Evolutionary conservation across 371 early-diverging fungal genomes (phyloP).

Genomic region (Mortierella sp.): DNA sequence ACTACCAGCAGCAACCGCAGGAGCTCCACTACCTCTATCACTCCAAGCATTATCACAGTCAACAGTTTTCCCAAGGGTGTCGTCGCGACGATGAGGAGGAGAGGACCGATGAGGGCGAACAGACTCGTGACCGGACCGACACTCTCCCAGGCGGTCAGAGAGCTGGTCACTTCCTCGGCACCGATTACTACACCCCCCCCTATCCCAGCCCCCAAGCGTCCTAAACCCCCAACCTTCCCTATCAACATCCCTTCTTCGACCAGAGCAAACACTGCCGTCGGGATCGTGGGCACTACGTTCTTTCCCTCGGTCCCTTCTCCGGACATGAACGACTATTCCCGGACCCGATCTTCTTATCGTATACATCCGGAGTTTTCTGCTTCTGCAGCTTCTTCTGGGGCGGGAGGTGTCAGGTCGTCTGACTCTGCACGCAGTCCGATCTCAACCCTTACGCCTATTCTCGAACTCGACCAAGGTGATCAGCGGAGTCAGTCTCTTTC

Average conservation of each 20-base stretch:
- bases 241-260: neutral
- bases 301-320: conserved; percentile 2
- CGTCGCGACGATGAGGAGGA: no score
- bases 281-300: neutral
- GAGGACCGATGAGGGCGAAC: no score
- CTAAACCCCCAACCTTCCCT: conserved; percentile 7
- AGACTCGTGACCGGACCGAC: neutral
- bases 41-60: neutral
- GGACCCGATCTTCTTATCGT: neutral
- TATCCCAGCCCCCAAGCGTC: neutral
- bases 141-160: neutral
- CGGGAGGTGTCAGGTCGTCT: neutral
- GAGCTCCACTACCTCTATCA: neutral
- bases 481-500: neutral
- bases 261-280: neutral
- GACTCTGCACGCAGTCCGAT: neutral
- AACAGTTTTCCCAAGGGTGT: no score
- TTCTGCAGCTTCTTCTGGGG: conserved; percentile 22
- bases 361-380: neutral
- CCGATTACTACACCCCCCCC: neutral
- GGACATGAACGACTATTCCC: neutral
- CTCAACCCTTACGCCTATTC: neutral
- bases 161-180: neutral
- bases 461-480: neutral
- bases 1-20: neutral